A percentile compares a stretch with the other conserved stretches of the same genome.
Conservation (phyloP, 345 rosid genomes). For the Chamaenerion angustifolium region DNA sequence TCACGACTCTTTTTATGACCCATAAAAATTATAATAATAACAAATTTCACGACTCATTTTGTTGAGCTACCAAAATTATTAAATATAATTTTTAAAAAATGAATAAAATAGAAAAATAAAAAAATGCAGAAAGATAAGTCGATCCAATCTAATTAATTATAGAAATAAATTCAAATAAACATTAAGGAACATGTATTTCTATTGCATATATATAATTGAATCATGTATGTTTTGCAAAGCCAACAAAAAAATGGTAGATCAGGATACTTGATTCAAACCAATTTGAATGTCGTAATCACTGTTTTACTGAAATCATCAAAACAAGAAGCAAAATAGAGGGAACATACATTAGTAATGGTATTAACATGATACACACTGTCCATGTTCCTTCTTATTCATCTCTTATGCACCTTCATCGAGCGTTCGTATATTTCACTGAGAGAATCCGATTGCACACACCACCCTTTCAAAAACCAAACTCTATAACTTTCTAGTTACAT, state of each 20-base stretch:
- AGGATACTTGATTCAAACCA: not conserved
- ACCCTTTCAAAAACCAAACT: too few relatives aligned
- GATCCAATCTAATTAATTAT: not conserved
- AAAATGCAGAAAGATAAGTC: not conserved
- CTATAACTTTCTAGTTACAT: too few relatives aligned
- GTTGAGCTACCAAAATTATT: too few relatives aligned
- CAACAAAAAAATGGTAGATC: slow-evolving; percentile 1
- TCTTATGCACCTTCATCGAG: slow-evolving; percentile 77
- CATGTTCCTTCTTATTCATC: slow-evolving; percentile 76
- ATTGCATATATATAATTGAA: too few relatives aligned
- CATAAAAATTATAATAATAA: too few relatives aligned
- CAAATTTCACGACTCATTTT: too few relatives aligned
- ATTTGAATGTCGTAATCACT: not conserved
- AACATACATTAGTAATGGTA: slow-evolving; percentile 87
- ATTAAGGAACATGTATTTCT: too few relatives aligned
- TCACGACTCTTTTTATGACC: too few relatives aligned
- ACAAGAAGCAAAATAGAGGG: not conserved
- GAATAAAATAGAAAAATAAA: too few relatives aligned
- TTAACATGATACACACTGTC: slow-evolving; percentile 81
- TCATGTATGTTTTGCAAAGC: too few relatives aligned
- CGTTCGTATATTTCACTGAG: slow-evolving; percentile 6
- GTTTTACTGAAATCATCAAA: not conserved
- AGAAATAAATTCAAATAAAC: not conserved
- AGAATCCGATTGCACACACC: too few relatives aligned
- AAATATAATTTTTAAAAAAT: too few relatives aligned